These are phyloP conservation scores for Lichina pygmaea DNA, from an alignment of 495 filamentous ascomycete genomes.

Conservation along the genomic window DNA sequence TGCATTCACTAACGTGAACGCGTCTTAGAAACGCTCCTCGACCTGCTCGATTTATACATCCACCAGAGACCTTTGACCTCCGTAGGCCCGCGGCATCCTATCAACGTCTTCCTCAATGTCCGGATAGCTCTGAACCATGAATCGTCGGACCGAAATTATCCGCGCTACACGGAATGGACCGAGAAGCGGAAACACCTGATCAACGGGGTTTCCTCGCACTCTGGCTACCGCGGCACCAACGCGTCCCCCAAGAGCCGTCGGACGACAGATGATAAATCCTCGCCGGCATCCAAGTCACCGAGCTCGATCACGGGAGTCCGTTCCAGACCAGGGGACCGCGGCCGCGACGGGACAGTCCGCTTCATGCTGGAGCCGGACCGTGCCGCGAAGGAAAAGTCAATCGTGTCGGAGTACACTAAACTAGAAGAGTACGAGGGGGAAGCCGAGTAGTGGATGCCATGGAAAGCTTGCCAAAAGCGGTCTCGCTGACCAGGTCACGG, in stretches of 20 bases:
- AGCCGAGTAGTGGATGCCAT: slow-evolving; percentile 2
- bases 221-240: slow-evolving; percentile 1
- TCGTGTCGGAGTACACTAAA: slow-evolving; percentile 39
- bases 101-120: slow-evolving; percentile 53
- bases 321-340: slow-evolving; percentile 20
- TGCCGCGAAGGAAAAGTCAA: slow-evolving; percentile 39
- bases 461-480: not conserved
- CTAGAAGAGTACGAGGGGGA: slow-evolving; percentile 46
- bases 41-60: slow-evolving; percentile 68
- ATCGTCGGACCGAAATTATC: slow-evolving; percentile 23
- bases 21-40: slow-evolving; percentile 44
- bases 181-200: slow-evolving; percentile 18
- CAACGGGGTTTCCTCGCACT: slow-evolving; percentile 5
- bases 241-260: slow-evolving; percentile 5
- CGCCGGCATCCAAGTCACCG: not conserved
- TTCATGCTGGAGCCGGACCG: slow-evolving; percentile 72
- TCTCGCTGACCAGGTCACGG: too few species aligned
- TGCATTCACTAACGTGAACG: too few species aligned
- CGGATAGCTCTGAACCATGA: slow-evolving; percentile 71
- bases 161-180: slow-evolving; percentile 22
- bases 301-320: slow-evolving; percentile 8
- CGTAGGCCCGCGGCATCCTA: slow-evolving; percentile 38
- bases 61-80: slow-evolving; percentile 47
- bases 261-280: not conserved
- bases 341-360: slow-evolving; percentile 51